phyloP scores from a whole-genome alignment of 768 basidiomycete genomes.

The Russula griseocarnosa region DNA sequence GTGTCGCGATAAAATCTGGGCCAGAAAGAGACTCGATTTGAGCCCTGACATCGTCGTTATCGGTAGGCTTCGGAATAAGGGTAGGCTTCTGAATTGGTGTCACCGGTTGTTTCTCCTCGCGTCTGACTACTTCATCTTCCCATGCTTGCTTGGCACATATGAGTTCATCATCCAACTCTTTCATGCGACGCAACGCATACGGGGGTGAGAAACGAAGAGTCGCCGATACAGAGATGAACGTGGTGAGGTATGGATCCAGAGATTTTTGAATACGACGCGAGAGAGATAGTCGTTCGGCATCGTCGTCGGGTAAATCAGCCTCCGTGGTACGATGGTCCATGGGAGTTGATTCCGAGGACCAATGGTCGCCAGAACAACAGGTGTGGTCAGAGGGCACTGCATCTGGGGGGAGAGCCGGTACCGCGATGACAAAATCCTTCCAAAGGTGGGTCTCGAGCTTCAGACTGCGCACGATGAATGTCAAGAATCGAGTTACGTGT shows the following conservation, averaged over 20 bases:
- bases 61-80: constrained; percentile 27
- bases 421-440: constrained; percentile 80
- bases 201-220: constrained; percentile 91
- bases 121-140: constrained; percentile 81
- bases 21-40: constrained; percentile 56
- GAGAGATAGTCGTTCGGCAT: constrained; percentile 63
- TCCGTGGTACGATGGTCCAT: constrained; percentile 8
- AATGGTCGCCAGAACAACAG: constrained; percentile 6
- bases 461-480: constrained; percentile 87
- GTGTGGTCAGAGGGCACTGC: constrained; percentile 51
- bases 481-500: constrained; percentile 87
- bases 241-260: constrained; percentile 77
- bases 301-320: constrained; percentile 55
- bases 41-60: constrained; percentile 53
- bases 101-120: constrained; percentile 59
- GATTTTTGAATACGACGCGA: constrained; percentile 76
- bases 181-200: constrained; percentile 82
- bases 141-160: constrained; percentile 64
- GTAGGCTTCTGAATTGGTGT: constrained; percentile 8
- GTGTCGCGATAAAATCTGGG: constrained; percentile 40
- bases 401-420: constrained; percentile 61
- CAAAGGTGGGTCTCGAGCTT: constrained; percentile 93
- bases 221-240: constrained; percentile 91
- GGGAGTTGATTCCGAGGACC: neutral
- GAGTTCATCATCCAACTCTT: constrained; percentile 79